Evolutionary conservation across 2,329 filamentous ascomycete genomes (phyloP).

Genomic region (Aaosphaeria pasadenensis): DNA sequence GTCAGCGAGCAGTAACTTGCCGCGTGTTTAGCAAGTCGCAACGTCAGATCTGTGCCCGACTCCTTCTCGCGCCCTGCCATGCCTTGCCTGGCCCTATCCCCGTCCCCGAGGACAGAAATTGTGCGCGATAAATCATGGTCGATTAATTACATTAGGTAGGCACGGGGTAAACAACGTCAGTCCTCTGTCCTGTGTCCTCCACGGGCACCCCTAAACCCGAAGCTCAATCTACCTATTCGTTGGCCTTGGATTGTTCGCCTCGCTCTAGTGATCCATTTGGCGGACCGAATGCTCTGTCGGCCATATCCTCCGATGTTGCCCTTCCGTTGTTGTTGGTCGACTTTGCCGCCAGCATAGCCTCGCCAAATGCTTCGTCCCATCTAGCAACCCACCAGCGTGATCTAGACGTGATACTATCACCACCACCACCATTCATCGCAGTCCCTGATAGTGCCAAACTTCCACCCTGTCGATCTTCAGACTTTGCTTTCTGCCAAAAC

Average conservation of each 20-base stretch:
- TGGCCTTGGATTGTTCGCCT: no score
- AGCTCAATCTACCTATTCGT: no score
- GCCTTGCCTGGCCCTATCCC: neutral
- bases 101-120: no score
- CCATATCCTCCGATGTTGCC: neutral
- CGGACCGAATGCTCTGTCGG: no score
- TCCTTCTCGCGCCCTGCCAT: neutral
- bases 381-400: neutral
- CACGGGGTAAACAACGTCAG: no score
- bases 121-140: no score
- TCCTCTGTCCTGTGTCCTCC: no score
- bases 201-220: no score
- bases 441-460: neutral
- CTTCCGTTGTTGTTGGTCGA: neutral
- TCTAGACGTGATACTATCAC: neutral
- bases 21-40: neutral
- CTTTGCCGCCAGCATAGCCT: neutral
- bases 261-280: no score
- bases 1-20: neutral
- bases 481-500: neutral
- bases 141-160: no score
- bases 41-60: neutral
- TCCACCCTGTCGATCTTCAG: constrained; percentile 2
- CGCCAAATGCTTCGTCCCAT: neutral
- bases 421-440: neutral